A percentile compares a stretch with the other conserved stretches of the same genome.
phyloP scores from a whole-genome alignment of 2,329 filamentous ascomycete species.

The Trichophyton schoenleinii region DNA sequence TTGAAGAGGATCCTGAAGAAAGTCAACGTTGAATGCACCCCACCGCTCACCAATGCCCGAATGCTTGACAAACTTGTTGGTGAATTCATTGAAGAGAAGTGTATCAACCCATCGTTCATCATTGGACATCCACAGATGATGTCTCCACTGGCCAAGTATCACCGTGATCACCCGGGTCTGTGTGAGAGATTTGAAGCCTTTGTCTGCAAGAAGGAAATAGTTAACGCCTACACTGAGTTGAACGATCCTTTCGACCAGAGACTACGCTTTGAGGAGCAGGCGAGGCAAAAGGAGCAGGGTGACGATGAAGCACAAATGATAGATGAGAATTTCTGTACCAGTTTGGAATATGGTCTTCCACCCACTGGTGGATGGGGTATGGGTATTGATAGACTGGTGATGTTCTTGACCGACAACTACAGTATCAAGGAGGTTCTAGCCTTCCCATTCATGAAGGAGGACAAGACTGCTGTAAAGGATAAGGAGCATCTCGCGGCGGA shows the following conservation, averaged over 20 bases:
- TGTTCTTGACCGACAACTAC: constrained; percentile 94
- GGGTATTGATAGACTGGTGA: constrained; percentile 85
- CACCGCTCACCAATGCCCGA: constrained; percentile 81
- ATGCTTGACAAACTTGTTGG: constrained; percentile 94
- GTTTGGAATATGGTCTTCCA: constrained; percentile 79
- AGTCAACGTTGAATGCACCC: constrained; percentile 76
- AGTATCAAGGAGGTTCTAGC: constrained; percentile 90
- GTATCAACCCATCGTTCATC: constrained; percentile 88
- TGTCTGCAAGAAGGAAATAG: constrained; percentile 93
- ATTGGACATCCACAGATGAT: constrained; percentile 75
- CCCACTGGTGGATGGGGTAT: constrained; percentile 95
- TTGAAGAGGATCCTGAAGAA: constrained; percentile 74
- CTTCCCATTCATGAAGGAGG: constrained; percentile 97
- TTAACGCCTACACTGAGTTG: constrained; percentile 95
- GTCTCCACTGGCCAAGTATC: constrained; percentile 93
- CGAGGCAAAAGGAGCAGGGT: constrained; percentile 85
- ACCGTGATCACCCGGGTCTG: constrained; percentile 66
- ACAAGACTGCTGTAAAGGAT: constrained; percentile 38
- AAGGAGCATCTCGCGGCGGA: constrained; percentile 44
- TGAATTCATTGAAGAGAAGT: constrained; percentile 89
- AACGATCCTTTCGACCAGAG: constrained; percentile 95
- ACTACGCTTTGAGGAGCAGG: constrained; percentile 86
- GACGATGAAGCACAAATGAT: constrained; percentile 94
- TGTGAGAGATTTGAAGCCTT: constrained; percentile 98
- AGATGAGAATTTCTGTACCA: constrained; percentile 88